These are phyloP conservation scores for Aspergillus vadensis DNA, from an alignment of 2,329 filamentous ascomycete genomes.

Conservation along the genomic window DNA sequence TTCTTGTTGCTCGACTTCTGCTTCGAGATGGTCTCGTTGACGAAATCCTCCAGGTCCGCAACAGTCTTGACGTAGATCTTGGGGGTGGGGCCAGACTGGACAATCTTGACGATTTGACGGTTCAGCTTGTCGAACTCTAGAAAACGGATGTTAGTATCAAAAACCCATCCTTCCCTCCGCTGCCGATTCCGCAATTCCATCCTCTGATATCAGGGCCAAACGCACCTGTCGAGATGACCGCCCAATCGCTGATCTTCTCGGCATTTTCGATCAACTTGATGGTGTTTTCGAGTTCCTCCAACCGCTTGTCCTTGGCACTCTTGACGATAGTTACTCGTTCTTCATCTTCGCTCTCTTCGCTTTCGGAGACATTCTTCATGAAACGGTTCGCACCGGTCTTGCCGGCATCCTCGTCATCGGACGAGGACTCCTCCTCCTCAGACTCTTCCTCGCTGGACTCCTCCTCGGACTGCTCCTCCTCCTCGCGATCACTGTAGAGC, in stretches of 20 bases:
- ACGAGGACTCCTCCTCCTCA: constrained; percentile 56
- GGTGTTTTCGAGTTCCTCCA: constrained; percentile 88
- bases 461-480: constrained; percentile 60
- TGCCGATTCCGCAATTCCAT: not conserved
- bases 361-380: constrained; percentile 76
- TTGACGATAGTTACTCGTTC: constrained; percentile 85
- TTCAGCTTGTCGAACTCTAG: constrained; percentile 93
- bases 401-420: constrained; percentile 56
- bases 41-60: constrained; percentile 88
- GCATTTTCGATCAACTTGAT: constrained; percentile 94
- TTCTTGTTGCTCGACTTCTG: constrained; percentile 96
- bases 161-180: constrained; percentile 5
- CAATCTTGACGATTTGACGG: constrained; percentile 78
- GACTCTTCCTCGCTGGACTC: constrained; percentile 58
- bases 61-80: constrained; percentile 92
- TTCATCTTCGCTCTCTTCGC: constrained; percentile 80
- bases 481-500: constrained; percentile 80
- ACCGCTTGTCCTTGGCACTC: constrained; percentile 96
- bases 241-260: constrained; percentile 97
- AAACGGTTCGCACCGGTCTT: constrained; percentile 77
- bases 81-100: constrained; percentile 74
- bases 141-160: constrained; percentile 18
- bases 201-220: constrained; percentile 17
- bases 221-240: constrained; percentile 83
- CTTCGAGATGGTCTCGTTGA: constrained; percentile 92